phyloP scores from a whole-genome alignment of 768 basidiomycete genomes.

The Cyclocybe cylindracea region DNA sequence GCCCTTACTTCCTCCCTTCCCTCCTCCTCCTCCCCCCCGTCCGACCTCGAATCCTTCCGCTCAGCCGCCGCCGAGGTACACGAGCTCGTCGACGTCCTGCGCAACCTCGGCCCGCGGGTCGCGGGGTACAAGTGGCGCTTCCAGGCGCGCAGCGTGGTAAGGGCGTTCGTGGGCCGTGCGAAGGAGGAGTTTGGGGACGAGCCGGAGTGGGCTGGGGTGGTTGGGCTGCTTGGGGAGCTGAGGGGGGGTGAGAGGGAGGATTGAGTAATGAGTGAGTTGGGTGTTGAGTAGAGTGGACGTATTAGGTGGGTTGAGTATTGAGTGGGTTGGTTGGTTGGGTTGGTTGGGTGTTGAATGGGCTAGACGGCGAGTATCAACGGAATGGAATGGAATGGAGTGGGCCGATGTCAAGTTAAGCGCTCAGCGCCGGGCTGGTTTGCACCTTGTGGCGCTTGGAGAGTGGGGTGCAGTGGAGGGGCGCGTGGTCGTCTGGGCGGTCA shows the following conservation, averaged over 20 bases:
- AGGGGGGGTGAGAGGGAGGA: constrained; percentile 36
- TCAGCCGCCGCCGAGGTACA: constrained; percentile 79
- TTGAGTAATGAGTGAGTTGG: constrained; percentile 6
- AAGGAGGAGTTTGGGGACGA: constrained; percentile 90
- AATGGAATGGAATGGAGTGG: too few relatives aligned
- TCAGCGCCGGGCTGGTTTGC: too few relatives aligned
- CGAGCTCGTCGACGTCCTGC: constrained; percentile 81
- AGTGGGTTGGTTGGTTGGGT: neutral
- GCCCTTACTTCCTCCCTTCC: constrained; percentile 15
- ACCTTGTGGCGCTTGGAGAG: too few relatives aligned
- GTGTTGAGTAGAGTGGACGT: neutral
- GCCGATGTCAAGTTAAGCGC: neutral
- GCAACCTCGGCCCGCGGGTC: constrained; percentile 78
- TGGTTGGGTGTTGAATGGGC: too few relatives aligned
- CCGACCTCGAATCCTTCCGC: constrained; percentile 67
- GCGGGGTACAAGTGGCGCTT: constrained; percentile 72
- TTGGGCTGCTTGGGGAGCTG: constrained; percentile 66
- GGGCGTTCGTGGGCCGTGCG: constrained; percentile 87
- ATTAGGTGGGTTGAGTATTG: neutral
- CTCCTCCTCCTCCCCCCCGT: constrained; percentile 35
- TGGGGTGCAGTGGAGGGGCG: too few relatives aligned
- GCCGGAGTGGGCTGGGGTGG: constrained; percentile 75
- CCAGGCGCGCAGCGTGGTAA: constrained; percentile 83
- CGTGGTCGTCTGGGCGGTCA: too few relatives aligned
- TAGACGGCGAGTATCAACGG: too few relatives aligned